Evolutionary conservation across 495 filamentous ascomycete genomes (phyloP), one percentile per base, ranked within the genome.

Genomic region (Entonaema liquescens): DNA sequence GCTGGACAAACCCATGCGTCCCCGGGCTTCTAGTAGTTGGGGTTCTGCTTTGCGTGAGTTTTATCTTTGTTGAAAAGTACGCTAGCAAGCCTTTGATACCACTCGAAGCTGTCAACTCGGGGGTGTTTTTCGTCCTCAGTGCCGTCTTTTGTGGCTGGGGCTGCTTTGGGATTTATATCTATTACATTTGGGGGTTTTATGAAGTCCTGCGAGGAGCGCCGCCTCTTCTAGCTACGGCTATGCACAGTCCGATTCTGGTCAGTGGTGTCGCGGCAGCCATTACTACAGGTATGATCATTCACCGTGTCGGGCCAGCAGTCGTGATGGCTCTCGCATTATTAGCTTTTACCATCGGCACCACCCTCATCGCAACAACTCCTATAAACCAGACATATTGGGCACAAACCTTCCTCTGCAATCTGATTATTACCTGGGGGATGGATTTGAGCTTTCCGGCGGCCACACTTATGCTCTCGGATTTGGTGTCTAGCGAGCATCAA

Each of bases 151-250:
- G 78, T 29, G 90, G 88, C 1, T 91, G 89, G 90, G 83, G 82
- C 52, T 83, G 81, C 70, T 91, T 91, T 68, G 88, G 89, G 19
- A 89, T 90, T 53, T 84, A 85, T 72, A 78, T 87, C 50, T 91
- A 83, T 75, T 91, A 91, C 70, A 77, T 82, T 33, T 89, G 80
- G 68, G 80, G 84, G 42, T 88, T 89, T 68, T 74, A 89, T 66
- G 82, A 86, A 59, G 79, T 82, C 9, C 73, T 89, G 40, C 81
- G 83, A n/a, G 82, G 80, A 8, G 70, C 81, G 19, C 75, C 80
- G 19, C 83, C 84, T 1, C 76, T 90, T 15, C 64, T 86, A 5
- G 78, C 83, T 3, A 79, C 81, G 3, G 87, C 86, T 2, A 80
- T 86, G 72, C 81, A 86, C 61, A 73, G 79, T 21, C 83, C 84